phyloP scores from a whole-genome alignment of 495 filamentous ascomycete genomes.

The Aspergillus cristatus region DNA sequence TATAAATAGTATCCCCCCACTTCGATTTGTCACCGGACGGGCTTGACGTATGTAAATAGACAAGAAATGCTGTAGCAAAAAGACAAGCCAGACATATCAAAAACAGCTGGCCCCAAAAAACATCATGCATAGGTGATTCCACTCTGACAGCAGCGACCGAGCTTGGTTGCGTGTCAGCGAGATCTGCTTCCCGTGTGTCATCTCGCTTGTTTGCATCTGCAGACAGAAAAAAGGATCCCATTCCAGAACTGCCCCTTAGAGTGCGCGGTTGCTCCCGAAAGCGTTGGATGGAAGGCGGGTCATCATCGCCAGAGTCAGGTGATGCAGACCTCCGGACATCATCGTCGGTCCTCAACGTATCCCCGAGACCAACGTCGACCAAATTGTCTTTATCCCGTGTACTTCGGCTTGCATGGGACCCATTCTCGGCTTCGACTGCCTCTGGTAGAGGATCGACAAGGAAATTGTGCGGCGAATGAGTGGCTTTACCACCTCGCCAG shows the following conservation, averaged over 20 bases:
- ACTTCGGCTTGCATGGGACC: slow-evolving; percentile 26
- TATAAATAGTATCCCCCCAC: slow-evolving; percentile 88
- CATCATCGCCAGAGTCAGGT: slow-evolving; percentile 51
- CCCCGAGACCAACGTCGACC: slow-evolving; percentile 83
- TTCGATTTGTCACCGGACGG: slow-evolving; percentile 52
- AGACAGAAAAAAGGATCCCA: slow-evolving; percentile 32
- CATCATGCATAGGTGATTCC: slow-evolving; percentile 62
- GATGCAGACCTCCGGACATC: slow-evolving; percentile 46
- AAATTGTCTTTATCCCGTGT: slow-evolving; percentile 58
- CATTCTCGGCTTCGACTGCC: slow-evolving; percentile 16
- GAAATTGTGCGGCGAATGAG: slow-evolving; percentile 10
- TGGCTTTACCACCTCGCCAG: slow-evolving; percentile 38
- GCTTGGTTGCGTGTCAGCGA: slow-evolving; percentile 27
- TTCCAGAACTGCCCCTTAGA: slow-evolving; percentile 20
- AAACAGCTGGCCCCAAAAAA: slow-evolving; percentile 87
- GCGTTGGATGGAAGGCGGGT: slow-evolving; percentile 79
- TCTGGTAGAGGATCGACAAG: slow-evolving; percentile 23
- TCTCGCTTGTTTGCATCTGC: slow-evolving; percentile 36
- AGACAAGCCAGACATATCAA: slow-evolving; percentile 73
- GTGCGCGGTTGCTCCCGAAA: slow-evolving; percentile 51
- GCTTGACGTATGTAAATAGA: slow-evolving; percentile 75
- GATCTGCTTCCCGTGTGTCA: slow-evolving; percentile 32
- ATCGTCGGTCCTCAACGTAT: slow-evolving; percentile 39
- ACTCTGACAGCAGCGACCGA: slow-evolving; percentile 42
- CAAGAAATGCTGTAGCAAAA: slow-evolving; percentile 77